Base-by-base conservation (phyloP, 179 eudicot species). In the Vitellaria paradoxa region DNA sequence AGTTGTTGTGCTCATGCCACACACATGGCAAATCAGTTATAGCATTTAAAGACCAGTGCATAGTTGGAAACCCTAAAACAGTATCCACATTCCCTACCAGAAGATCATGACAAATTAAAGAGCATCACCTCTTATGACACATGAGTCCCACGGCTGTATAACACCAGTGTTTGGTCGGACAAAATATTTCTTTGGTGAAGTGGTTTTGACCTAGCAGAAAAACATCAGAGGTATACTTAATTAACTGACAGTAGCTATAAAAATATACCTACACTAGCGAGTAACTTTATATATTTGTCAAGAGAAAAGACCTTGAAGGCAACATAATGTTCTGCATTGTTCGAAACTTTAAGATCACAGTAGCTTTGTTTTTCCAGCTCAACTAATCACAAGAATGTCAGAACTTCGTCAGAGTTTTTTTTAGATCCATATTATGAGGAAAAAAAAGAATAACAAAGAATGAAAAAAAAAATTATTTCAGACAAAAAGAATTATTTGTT, bases 111-210 rank as follows among this genome's bases (percentile, higher is more conserved):
- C 57, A 50, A 70, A 68, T 24, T 40, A 80, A 15, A 55, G 76
- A 76, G 17, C 68, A 72, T 85, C 75, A 94, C 97, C 98, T 94
- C 92, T 85, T 80, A 94, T 91, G 78, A 89, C 77, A 81, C 89
- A 94, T 0, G 96, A 91, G 67, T 92, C 98, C 91, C 91, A 92
- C 13, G 98, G 98, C 72, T 88, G 91, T 78, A 94, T 80, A 65
- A 94, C 92, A 76, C 98, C 96, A 64, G 91, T 88, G 81, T 94
- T 94, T 70, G 98, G 98, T 68, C 97, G 88, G 15, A 94, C 98
- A 84, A 87, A 92, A 81, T 94, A 94, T 78, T 88, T 92, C 86
- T 94, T 94, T 17, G 98, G 98, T 26, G 97, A 92, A 79, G 98
- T 92, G 67, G 98, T 94, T 85, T 92, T 94, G 74, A 92, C 98